Percentiles rank a stretch among this genome's conserved stretches.
phyloP scores from a whole-genome alignment of 2,329 filamentous ascomycete species.

The Colletotrichum kahawae region DNA sequence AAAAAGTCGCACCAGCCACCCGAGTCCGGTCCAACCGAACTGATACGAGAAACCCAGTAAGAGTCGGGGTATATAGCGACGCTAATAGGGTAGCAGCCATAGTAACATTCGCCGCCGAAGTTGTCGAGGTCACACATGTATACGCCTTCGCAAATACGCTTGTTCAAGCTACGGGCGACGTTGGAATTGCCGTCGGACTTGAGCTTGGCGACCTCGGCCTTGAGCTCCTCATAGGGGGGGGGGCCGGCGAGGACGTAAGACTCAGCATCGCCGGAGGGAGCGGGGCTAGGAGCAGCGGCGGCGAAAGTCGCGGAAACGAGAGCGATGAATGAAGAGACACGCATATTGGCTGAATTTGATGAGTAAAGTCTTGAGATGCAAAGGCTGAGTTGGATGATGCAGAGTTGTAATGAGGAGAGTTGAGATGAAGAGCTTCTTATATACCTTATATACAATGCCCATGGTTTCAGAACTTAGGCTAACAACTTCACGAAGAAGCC shows the following conservation, averaged over 20 bases:
- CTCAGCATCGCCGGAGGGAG: background rate
- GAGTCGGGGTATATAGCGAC: background rate
- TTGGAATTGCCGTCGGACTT: background rate
- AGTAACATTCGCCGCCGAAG: background rate
- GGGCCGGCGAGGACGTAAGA: background rate
- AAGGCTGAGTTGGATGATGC: background rate
- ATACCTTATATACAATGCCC: background rate
- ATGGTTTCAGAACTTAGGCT: too few relatives aligned
- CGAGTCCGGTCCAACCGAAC: background rate
- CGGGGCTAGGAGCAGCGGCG: background rate
- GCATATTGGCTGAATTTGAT: background rate
- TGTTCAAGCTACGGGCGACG: background rate
- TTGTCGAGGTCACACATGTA: background rate
- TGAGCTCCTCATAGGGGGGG: background rate
- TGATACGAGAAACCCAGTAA: background rate
- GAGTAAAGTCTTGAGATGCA: background rate
- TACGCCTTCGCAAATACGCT: background rate
- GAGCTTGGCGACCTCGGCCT: background rate
- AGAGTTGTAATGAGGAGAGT: background rate
- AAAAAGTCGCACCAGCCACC: background rate
- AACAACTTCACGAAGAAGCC: background rate
- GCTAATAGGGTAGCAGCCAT: background rate
- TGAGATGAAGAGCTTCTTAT: background rate
- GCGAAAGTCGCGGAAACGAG: background rate
- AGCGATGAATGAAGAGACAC: background rate